Evolutionary conservation across 441 rosid genomes (phyloP).

Genomic region (Flueggea neowawraea): DNA sequence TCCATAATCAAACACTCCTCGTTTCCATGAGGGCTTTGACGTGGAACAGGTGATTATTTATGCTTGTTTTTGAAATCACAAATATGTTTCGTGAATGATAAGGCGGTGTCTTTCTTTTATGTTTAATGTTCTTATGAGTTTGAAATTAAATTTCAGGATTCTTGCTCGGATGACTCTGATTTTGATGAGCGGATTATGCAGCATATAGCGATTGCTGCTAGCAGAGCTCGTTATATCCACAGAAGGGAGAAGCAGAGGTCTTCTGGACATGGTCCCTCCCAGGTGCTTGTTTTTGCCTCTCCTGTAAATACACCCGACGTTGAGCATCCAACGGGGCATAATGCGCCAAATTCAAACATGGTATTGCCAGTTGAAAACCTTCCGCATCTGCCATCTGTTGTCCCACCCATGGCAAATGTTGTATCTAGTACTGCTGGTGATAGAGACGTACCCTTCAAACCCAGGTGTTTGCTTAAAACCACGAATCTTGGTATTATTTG

Average conservation of each 20-base stretch:
- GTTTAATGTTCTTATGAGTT: background rate
- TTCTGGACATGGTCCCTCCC: conserved; percentile 33
- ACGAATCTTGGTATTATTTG: background rate
- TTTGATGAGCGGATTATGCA: conserved; percentile 67
- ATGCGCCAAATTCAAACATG: conserved; percentile 21
- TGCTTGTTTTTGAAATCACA: conserved; percentile 4
- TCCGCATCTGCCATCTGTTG: conserved; percentile 27
- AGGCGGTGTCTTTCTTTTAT: conserved; percentile 1
- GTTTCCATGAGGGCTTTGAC: conserved; percentile 37
- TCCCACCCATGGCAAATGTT: conserved; percentile 18
- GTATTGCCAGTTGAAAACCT: conserved; percentile 12
- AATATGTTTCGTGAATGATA: conserved; percentile 2
- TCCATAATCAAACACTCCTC: conserved; percentile 20
- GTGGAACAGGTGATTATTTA: conserved; percentile 46
- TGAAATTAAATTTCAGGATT: conserved; percentile 36
- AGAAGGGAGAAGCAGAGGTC: conserved; percentile 59
- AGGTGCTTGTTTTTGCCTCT: conserved; percentile 23
- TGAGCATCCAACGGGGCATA: conserved; percentile 23
- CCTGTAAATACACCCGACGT: conserved; percentile 18
- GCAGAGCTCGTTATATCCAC: conserved; percentile 42
- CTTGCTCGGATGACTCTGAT: conserved; percentile 48
- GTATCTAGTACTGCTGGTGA: conserved; percentile 25
- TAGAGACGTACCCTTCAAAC: conserved; percentile 28
- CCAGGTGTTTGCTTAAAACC: conserved; percentile 41
- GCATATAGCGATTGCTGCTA: conserved; percentile 59